Conservation (phyloP, 495 filamentous ascomycete genomes). For the Diplogelasinospora grovesii region DNA sequence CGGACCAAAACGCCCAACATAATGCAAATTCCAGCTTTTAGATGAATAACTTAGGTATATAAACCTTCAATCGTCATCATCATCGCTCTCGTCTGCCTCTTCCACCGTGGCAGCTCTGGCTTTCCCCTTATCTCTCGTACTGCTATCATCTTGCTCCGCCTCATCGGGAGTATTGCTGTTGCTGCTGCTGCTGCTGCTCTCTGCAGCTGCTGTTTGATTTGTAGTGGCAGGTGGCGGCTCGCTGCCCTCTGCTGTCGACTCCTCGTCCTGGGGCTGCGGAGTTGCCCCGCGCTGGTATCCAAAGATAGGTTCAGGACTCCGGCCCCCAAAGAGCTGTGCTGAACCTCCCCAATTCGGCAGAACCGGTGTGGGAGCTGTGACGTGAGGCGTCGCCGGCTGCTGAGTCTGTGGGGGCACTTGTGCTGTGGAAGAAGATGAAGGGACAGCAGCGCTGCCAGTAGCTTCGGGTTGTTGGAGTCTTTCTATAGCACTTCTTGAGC, state of each 20-base stretch:
- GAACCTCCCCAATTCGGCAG: conserved; percentile 39
- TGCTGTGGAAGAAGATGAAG: neutral
- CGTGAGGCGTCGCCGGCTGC: conserved; percentile 18
- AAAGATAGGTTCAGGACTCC: conserved; percentile 5
- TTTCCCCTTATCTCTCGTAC: conserved; percentile 24
- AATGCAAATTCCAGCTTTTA: no score
- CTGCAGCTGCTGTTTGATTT: neutral
- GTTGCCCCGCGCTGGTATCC: conserved; percentile 9
- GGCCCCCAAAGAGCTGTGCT: conserved; percentile 29
- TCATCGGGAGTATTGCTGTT: neutral
- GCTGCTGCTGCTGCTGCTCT: conserved; percentile 1
- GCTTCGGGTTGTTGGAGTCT: neutral
- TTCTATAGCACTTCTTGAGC: no score
- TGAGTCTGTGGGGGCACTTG: neutral
- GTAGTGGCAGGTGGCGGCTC: neutral
- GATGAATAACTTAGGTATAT: no score
- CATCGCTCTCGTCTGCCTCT: conserved; percentile 31
- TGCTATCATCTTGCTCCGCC: conserved; percentile 7
- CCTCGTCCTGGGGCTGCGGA: conserved; percentile 3
- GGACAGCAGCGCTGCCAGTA: neutral
- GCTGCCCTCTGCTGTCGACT: conserved; percentile 7
- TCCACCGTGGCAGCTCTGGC: conserved; percentile 34
- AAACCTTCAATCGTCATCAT: conserved; percentile 15
- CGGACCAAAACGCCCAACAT: no score
- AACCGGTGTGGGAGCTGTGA: conserved; percentile 33